Evolutionary conservation across 2,329 filamentous ascomycete species (phyloP), one percentile per base, ranked within the genome.

Genomic region (Pyricularia grisea): DNA sequence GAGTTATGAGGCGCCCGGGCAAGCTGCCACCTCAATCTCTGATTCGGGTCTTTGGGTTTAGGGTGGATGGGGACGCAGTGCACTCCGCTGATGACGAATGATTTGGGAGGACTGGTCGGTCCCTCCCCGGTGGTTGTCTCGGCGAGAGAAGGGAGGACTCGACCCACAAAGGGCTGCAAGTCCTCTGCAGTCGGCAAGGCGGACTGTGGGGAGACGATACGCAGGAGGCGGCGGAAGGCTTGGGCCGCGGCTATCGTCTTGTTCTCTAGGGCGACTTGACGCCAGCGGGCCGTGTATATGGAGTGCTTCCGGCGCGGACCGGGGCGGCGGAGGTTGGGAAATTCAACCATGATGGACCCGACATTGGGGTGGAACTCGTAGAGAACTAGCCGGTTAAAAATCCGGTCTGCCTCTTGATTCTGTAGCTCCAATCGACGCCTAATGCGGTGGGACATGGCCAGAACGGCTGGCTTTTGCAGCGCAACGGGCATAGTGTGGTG

Each of bases 401-500:
- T 78, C 9, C 81, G 74, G 25, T 86, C 79, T 0, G 88, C 89
- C 69, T 86, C 80, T 1, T 80, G 78, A 50, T 86, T 85, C 67
- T 86, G 80, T 1, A 76, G 73, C 3, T 78, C 73, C 0, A 81
- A 78, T 7, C 80, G 82, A 14, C 73, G 73, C 65, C 83, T 81
- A 33, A 86, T 85, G 36, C 83, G 83, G 20, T 81, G 75, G 0
- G 90, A 82, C 67, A 96, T 79, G 0, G 80, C 78, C 1, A 94
- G 78, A 5, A 97, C 82, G 0, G 87, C 82, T 0, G 84, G 80
- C 68, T 88, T 88, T 71, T 87, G 87, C 2, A 98, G 79, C 0
- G 93, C 92, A 11, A 77, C 77, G 0, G 95, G 94, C 4, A 98
- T 80, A 2, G 77, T 75, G 70, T 89, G 79, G 4, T 84, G 78